A percentile compares a stretch with the other conserved stretches of the same genome.
Conservation (phyloP, 2,329 filamentous ascomycete species). For the Biscogniauxia mediterranea region DNA sequence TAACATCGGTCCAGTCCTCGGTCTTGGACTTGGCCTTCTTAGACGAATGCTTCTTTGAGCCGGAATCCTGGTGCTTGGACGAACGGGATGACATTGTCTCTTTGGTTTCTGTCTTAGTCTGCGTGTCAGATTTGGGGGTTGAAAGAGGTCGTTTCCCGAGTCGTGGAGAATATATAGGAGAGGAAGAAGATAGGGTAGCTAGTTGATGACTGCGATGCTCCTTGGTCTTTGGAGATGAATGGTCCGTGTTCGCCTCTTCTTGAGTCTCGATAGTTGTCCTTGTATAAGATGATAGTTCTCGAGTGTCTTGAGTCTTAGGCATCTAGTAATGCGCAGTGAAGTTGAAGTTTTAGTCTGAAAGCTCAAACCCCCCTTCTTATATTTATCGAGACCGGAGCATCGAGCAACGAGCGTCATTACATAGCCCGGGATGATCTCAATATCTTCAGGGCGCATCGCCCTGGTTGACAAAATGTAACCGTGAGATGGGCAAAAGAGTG, state of each 20-base stretch:
- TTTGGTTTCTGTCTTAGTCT: constrained; percentile 13
- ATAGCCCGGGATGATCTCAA: not conserved
- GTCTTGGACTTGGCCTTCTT: constrained; percentile 41
- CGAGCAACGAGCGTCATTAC: not conserved
- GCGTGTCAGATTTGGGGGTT: constrained; percentile 4
- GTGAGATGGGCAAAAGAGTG: not conserved
- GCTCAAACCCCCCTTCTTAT: not conserved
- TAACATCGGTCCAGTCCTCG: constrained; percentile 68
- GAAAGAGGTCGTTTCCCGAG: not conserved
- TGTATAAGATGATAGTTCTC: not conserved
- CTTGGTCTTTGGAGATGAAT: not conserved
- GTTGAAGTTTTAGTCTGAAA: not conserved
- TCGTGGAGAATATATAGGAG: constrained; percentile 16
- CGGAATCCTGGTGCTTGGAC: constrained; percentile 37
- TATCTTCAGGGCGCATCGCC: not conserved
- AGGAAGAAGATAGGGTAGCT: constrained; percentile 13
- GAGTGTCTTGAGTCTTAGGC: not conserved
- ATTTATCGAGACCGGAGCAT: not conserved
- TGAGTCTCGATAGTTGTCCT: not conserved
- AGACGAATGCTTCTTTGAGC: constrained; percentile 33
- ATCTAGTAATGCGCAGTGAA: not conserved
- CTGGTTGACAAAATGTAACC: not conserved
- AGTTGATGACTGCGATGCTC: not conserved
- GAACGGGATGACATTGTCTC: constrained; percentile 27
- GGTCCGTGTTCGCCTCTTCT: not conserved